phyloP scores from a whole-genome alignment of 495 filamentous ascomycete species.

The Collariella sp. region DNA sequence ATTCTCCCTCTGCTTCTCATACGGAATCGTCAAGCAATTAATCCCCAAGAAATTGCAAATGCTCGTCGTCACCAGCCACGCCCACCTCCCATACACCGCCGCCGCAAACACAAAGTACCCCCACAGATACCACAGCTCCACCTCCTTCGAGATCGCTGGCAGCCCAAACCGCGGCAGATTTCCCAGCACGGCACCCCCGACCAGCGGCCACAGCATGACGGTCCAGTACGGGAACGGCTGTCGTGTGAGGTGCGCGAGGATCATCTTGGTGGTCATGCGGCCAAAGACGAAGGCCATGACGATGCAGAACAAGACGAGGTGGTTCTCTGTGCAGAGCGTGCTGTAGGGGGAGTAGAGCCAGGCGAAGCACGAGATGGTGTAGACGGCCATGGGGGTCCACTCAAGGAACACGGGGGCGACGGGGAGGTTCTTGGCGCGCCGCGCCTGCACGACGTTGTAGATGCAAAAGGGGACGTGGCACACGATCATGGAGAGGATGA shows the following conservation, averaged over 20 bases:
- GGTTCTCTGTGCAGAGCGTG: constrained; percentile 66
- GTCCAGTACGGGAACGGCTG: constrained; percentile 98
- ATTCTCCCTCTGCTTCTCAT: constrained; percentile 45
- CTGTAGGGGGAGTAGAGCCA: constrained; percentile 90
- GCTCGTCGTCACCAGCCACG: constrained; percentile 76
- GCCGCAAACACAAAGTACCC: constrained; percentile 73
- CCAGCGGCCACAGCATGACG: constrained; percentile 72
- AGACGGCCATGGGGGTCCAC: constrained; percentile 85
- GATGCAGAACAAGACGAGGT: constrained; percentile 83
- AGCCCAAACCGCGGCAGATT: constrained; percentile 78
- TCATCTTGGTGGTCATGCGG: constrained; percentile 99
- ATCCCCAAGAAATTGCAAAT: constrained; percentile 91
- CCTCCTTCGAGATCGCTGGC: constrained; percentile 45
- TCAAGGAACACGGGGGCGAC: constrained; percentile 82
- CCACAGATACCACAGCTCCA: constrained; percentile 75
- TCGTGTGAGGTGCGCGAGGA: constrained; percentile 84
- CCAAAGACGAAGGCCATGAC: constrained; percentile 95
- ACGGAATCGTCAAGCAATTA: constrained; percentile 83
- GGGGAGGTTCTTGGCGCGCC: constrained; percentile 62
- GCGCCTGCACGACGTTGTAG: constrained; percentile 69
- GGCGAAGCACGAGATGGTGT: constrained; percentile 58
- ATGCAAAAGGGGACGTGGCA: constrained; percentile 78
- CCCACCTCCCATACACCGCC: constrained; percentile 85
- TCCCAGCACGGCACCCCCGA: constrained; percentile 72
- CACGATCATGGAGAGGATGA: constrained; percentile 62